Evolutionary conservation across 176 grass and related monocot species (phyloP), one percentile per base, ranked within the genome.

Genomic region (Aegilops tauschii): DNA sequence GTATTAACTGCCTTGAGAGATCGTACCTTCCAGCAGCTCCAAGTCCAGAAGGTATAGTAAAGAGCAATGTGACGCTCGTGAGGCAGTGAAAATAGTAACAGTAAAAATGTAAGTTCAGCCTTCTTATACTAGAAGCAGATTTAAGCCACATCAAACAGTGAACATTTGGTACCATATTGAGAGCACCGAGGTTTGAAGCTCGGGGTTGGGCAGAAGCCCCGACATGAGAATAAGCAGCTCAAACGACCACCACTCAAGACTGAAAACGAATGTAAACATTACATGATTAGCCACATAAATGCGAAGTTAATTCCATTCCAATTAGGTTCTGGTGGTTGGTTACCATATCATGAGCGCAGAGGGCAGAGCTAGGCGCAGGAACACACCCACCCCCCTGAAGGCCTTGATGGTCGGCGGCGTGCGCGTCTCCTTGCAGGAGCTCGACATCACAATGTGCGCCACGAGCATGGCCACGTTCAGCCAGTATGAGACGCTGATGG

Each of bases 211-310:
- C 27, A 95, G 78, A 76, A 98, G 78, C 34, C 93, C 95, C 35
- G 93, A 98, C 67, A 98, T 83, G 39, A 98, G 93, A 83, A 89
- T 88, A 80, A 95, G 91, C 20, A 98, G 25, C 86, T 98, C 95
- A 77, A 92, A 98, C 49, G 90, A 98, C 96, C 96, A 98, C 93
- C 93, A 95, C 68, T 98, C 95, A 21, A 98, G 81, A 80, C 95
- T 98, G 91, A 14, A 62, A 50, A 20, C 61, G 17, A 14, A 5
- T 45, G 42, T 11, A 69, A 36, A 50, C 42, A 74, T 74, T 52
- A 78, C 65, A 20, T 34, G 30, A 35, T 86, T 61, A 80, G 47
- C 17, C 17, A 67, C 30, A 35, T 25, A 64, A 85, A 16, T 29
- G 65, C 3, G 32, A 8, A 73, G 40, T 7, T 47, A 47, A 74